Base-by-base conservation (phyloP, 805 yeast species). In the Yarrowia osloensis region DNA sequence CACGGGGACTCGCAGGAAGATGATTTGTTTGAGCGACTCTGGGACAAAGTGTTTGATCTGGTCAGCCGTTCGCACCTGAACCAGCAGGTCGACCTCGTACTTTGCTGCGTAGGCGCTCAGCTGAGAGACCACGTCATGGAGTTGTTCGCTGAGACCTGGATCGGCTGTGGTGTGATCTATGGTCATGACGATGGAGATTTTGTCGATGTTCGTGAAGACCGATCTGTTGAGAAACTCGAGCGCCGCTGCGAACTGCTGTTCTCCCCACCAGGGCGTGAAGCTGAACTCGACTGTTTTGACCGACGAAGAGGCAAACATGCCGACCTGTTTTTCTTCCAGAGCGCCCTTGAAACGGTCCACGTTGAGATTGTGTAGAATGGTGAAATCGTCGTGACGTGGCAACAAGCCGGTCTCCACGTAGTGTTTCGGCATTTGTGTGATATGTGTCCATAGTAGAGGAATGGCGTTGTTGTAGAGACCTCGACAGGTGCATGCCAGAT, bases 201-300 rank as follows among this genome's bases (percentile, higher is more conserved):
- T 57, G 35, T 40, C 8, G 15, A 57, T 40, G 21, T 19, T 28
- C 1, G 63, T 13, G 9, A 57, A 57, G 3, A 28, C 49, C 2
- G 22, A 4, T 57, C 63, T n/a, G 21, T 57, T 15, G 37, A 57
- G 37, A 21, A 57, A 40, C 12, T 11, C 28, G 12, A 8, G n/a
- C 3, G 63, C 49, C 8, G 49, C 39, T 1, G 26, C 6, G 19
- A 39, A 29, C 49, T 57, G 63, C 21, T 57, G 47, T 6, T 57
- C 49, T 19, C 63, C 63, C 63, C 63, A 57, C 63, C 63, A 57
- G 3, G 49, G 63, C 3, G 63, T 57, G 26, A 57, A 57, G 26
- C 39, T 28, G 37, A 57, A 39, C 37, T 57, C 63, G n/a, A 57
- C 63, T 3, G 63, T 57, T 13, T 26, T 26, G 6, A 57, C 63